phyloP scores from a whole-genome alignment of 208 protist species.

The Trypanosoma melophagium region DNA sequence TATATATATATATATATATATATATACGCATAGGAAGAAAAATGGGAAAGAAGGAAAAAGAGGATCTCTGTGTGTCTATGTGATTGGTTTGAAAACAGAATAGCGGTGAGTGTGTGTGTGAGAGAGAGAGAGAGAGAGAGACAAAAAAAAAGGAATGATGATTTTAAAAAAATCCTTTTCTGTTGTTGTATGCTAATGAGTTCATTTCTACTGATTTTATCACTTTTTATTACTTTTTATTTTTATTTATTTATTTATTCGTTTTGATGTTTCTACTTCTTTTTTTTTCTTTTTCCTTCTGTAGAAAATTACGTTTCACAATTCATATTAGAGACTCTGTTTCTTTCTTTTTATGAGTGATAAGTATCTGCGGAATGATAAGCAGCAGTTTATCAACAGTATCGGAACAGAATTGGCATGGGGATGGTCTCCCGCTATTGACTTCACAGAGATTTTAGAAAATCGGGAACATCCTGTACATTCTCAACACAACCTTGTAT shows the following conservation, averaged over 20 bases:
- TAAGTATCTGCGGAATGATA: conserved; percentile 82
- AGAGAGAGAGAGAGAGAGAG: no score
- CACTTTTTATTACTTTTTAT: neutral
- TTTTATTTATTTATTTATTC: neutral
- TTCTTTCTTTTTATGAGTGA: conserved; percentile 64
- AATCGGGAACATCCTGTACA: conserved; percentile 5
- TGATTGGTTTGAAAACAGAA: no score
- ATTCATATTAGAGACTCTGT: neutral
- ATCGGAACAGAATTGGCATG: conserved; percentile 85
- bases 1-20: conserved; percentile 16
- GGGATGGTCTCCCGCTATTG: conserved; percentile 88
- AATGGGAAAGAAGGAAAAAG: no score
- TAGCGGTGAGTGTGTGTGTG: no score
- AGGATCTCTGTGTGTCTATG: no score
- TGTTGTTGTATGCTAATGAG: neutral
- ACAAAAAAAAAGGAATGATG: no score
- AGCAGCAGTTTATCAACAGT: conserved; percentile 78
- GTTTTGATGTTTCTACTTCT: neutral
- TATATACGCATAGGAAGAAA: neutral
- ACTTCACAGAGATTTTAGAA: conserved; percentile 59
- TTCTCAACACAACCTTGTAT: neutral
- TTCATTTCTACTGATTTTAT: neutral
- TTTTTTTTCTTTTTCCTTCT: conserved; percentile 9
- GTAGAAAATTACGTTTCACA: neutral
- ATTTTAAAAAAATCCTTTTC: no score